Conservation (phyloP, 345 rosid species). For the Melaleuca alternifolia region DNA sequence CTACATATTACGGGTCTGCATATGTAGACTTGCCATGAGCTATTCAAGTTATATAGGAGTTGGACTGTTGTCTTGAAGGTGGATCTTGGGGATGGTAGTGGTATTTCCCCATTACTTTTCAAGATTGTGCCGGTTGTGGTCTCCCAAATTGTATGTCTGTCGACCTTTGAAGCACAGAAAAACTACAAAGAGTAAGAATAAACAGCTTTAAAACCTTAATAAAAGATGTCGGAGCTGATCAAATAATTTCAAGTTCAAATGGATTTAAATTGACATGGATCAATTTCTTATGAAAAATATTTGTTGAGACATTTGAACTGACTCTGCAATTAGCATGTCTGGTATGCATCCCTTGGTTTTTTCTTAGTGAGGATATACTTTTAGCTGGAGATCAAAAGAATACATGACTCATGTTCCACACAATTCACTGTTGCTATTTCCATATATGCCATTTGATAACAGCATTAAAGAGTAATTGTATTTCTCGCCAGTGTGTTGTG, state of each 20-base stretch:
- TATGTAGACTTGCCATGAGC: neutral
- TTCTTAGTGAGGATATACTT: rapidly evolving
- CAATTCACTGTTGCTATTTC: neutral
- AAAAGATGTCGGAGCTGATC: neutral
- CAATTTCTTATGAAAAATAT: neutral
- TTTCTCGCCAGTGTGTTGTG: neutral
- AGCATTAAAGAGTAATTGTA: too few relatives aligned
- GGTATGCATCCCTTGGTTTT: neutral
- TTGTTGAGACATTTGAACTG: rapidly evolving
- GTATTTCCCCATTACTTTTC: rapidly evolving
- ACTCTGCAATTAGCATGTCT: neutral
- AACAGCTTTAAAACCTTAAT: neutral
- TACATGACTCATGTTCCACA: neutral
- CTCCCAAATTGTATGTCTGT: rapidly evolving
- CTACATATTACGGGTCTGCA: neutral
- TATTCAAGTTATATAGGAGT: neutral
- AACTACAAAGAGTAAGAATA: neutral
- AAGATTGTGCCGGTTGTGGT: rapidly evolving
- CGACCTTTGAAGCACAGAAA: neutral
- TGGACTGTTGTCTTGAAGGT: rapidly evolving
- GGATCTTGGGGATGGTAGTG: neutral
- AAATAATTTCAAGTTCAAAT: rapidly evolving
- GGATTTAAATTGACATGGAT: neutral
- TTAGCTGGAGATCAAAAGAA: neutral
- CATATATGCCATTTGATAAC: neutral